These are phyloP conservation scores for Hippophae rhamnoides DNA, from an alignment of 306 rosid genomes.

Conservation along the genomic window DNA sequence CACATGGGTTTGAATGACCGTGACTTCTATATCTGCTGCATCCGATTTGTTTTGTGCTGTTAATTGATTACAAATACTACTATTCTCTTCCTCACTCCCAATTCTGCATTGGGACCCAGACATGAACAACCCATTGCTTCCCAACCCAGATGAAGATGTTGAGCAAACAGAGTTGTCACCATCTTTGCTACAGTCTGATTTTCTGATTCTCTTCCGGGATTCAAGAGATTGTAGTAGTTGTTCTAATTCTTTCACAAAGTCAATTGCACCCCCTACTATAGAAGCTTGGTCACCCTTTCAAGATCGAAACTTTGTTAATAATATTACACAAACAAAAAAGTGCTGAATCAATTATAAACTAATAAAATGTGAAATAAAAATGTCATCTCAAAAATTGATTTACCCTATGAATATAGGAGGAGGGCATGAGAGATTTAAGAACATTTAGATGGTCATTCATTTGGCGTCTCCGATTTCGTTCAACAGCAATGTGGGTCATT, in stretches of 20 bases:
- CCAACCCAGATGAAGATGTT: constrained; percentile 18
- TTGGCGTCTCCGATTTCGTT: constrained; percentile 83
- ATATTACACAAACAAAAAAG: background rate
- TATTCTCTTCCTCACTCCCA: constrained; percentile 28
- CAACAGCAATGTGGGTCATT: constrained; percentile 94
- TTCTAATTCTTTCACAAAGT: constrained; percentile 91
- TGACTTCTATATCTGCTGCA: constrained; percentile 52
- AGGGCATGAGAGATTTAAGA: constrained; percentile 81
- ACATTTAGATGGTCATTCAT: constrained; percentile 94
- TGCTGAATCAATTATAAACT: background rate
- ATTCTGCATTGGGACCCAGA: constrained; percentile 26
- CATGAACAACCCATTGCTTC: constrained; percentile 25
- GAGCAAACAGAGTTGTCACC: constrained; percentile 11
- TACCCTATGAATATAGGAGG: constrained; percentile 78
- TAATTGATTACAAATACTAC: constrained; percentile 9
- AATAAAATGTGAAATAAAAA: background rate
- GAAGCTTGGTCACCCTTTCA: constrained; percentile 96
- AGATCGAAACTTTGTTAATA: no score
- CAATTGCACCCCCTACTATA: constrained; percentile 88
- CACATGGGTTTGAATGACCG: constrained; percentile 83
- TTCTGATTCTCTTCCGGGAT: constrained; percentile 52
- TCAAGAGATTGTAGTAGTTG: constrained; percentile 69
- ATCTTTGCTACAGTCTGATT: constrained; percentile 21
- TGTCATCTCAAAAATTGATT: background rate
- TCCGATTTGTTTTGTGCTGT: constrained; percentile 66